phyloP scores from a whole-genome alignment of 345 rosid species.

The Euphorbia peplus region DNA sequence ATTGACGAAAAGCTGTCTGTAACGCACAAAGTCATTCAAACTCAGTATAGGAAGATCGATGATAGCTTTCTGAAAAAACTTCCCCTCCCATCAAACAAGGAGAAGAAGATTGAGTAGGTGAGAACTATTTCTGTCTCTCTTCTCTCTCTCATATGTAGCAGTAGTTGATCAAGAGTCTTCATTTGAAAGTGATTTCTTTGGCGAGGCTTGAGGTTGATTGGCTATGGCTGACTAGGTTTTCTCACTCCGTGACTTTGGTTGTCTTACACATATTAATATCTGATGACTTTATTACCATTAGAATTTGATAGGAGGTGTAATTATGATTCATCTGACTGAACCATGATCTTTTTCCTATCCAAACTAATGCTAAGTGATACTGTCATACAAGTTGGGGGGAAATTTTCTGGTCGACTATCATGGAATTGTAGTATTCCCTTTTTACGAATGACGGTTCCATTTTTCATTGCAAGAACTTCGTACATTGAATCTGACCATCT shows the following conservation, averaged over 20 bases:
- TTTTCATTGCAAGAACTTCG: background rate
- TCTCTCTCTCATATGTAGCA: background rate
- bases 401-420: no score
- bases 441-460: background rate
- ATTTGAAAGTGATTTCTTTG: background rate
- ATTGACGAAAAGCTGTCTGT: slow-evolving; percentile 60
- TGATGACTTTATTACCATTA: slow-evolving; percentile 3
- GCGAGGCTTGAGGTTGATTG: background rate
- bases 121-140: slow-evolving; percentile 18
- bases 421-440: background rate
- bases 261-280: background rate
- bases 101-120: slow-evolving; percentile 72
- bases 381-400: no score
- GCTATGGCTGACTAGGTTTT: no score
- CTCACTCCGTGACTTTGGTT: background rate
- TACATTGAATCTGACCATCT: background rate
- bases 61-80: slow-evolving; percentile 43
- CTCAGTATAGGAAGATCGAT: slow-evolving; percentile 56
- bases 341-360: no score
- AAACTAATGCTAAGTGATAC: no score
- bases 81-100: slow-evolving; percentile 48
- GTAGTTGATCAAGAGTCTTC: background rate
- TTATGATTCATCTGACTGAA: no score
- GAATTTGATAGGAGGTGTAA: background rate
- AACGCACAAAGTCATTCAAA: slow-evolving; percentile 40